These are phyloP conservation scores for Daldinia sp. DNA, from an alignment of 2,329 filamentous ascomycete species.

Conservation along the genomic window DNA sequence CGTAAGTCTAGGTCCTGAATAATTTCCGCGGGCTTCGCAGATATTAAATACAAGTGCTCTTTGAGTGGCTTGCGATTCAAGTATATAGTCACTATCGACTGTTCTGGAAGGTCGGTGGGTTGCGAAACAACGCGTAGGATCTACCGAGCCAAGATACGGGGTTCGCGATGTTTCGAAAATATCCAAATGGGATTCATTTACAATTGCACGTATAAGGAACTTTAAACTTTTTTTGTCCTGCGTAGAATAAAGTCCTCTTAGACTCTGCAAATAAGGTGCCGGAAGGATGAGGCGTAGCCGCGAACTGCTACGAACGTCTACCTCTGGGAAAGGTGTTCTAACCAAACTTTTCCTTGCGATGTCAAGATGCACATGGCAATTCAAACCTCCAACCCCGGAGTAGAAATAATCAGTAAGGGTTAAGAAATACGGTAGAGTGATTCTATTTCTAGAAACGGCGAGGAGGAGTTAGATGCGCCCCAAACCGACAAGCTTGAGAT, in stretches of 20 bases:
- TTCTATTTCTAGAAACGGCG: slow-evolving; percentile 1
- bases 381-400: background rate
- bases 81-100: slow-evolving; percentile 4
- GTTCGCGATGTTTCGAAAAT: slow-evolving; percentile 21
- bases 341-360: background rate
- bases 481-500: slow-evolving; percentile 1
- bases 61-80: slow-evolving; percentile 4
- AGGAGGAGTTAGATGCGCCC: background rate
- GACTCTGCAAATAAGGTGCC: slow-evolving; percentile 2
- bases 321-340: background rate
- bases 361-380: background rate
- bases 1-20: slow-evolving; percentile 1
- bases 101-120: slow-evolving; percentile 19
- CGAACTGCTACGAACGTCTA: background rate
- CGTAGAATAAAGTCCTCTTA: slow-evolving; percentile 1
- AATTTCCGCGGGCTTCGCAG: background rate
- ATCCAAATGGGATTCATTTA: background rate
- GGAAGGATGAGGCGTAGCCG: slow-evolving; percentile 28
- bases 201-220: background rate
- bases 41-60: background rate
- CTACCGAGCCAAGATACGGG: slow-evolving; percentile 7
- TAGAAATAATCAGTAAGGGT: background rate
- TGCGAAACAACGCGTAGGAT: slow-evolving; percentile 6
- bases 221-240: background rate
- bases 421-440: background rate